Evolutionary conservation across 352 stramenopile species (phyloP), one percentile per base, ranked within the genome.

Genomic region (Pelagophyceae sp.): DNA sequence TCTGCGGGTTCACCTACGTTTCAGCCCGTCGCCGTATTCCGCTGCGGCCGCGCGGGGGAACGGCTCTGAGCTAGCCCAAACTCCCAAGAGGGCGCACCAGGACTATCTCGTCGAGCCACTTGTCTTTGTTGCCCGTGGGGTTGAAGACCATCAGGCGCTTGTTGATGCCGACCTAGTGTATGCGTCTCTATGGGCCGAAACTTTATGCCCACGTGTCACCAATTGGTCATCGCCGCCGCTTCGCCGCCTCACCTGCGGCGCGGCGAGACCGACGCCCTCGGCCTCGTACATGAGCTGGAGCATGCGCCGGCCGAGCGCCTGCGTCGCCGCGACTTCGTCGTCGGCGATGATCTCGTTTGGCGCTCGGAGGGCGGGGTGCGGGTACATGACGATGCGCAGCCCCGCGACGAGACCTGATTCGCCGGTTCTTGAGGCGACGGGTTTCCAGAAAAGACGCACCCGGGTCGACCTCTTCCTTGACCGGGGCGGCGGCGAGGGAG

Each of bases 61-160:
- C n/a, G n/a, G n/a, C n/a, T n/a, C n/a, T n/a, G n/a, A n/a, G n/a
- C n/a, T n/a, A n/a, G n/a, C n/a, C n/a, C n/a, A n/a, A n/a, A n/a
- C n/a, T n/a, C n/a, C n/a, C n/a, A n/a, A n/a, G n/a, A n/a, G n/a
- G n/a, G n/a, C n/a, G n/a, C n/a, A n/a, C 80, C 71, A 93, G 80
- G 1, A 92, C 80, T 0, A 85, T 85, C 81, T 93, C 88, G 50
- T 88, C 79, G 65, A 92, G 84, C 85, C 87, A 92, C 75, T 87
- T 87, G 50, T 79, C 86, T 11, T 70, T 51, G 81, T 93, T 87
- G 60, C 89, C 89, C 27, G 75, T 77, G 50, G 87, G 83, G 82
- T 94, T 94, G 80, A 91, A 94, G 6, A 94, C 90, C 87, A 94
- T 92, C 17, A 94, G 74, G 38, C 85, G 79, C 76, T 91, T 89